Percentiles rank a stretch among this genome's conserved stretches.
Evolutionary conservation across 106 monocot genomes (phyloP).

Genomic region (Chionographis japonica): DNA sequence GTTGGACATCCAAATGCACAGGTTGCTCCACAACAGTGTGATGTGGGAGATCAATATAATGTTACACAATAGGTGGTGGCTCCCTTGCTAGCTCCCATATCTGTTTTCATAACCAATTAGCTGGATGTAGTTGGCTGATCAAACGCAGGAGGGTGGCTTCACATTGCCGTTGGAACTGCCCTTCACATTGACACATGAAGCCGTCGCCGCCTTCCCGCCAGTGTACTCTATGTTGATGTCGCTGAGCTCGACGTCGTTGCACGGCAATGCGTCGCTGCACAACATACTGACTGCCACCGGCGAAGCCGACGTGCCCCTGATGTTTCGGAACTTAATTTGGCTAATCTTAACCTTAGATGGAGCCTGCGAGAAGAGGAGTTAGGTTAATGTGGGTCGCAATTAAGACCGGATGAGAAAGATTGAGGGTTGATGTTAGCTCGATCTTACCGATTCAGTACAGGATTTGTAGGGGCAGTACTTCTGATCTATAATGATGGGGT

Average conservation of each 20-base stretch:
- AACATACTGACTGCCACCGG: constrained; percentile 9
- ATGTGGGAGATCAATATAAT: too few relatives aligned
- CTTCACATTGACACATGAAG: neutral
- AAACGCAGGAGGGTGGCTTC: neutral
- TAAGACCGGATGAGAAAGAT: too few relatives aligned
- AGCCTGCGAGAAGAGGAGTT: neutral
- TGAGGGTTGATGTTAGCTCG: too few relatives aligned
- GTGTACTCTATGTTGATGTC: constrained; percentile 8
- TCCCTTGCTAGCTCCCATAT: too few relatives aligned
- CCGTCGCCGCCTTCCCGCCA: neutral
- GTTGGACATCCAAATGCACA: too few relatives aligned
- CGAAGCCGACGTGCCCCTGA: constrained; percentile 14
- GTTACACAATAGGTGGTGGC: too few relatives aligned
- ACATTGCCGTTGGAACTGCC: neutral
- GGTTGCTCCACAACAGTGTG: too few relatives aligned
- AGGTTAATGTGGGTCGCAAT: too few relatives aligned
- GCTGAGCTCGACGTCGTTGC: constrained; percentile 11
- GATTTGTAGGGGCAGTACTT: constrained; percentile 26
- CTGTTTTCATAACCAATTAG: too few relatives aligned
- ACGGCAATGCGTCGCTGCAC: constrained; percentile 15
- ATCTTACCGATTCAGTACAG: too few relatives aligned
- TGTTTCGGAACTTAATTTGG: constrained; percentile 10
- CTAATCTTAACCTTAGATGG: constrained; percentile 20
- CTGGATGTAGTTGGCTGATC: neutral
- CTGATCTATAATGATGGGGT: constrained; percentile 50